These are phyloP conservation scores for Penicillium ochrochloron DNA, from an alignment of 495 filamentous ascomycete genomes.

Conservation along the genomic window DNA sequence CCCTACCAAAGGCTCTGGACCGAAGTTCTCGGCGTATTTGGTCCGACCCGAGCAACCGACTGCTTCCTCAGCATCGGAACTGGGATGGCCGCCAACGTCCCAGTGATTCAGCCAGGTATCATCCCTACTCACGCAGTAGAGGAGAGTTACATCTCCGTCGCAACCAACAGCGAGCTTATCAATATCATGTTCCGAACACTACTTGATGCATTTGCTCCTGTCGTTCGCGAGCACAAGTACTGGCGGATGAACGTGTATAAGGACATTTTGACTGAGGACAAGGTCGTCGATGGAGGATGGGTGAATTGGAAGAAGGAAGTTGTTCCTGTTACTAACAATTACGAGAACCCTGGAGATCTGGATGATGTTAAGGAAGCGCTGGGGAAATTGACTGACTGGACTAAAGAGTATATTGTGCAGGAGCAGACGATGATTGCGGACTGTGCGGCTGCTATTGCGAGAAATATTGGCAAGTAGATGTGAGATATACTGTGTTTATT, in stretches of 20 bases:
- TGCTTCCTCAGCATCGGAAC: conserved; percentile 27
- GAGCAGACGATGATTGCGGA: conserved; percentile 1
- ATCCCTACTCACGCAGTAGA: conserved; percentile 2
- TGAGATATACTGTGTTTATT: neutral
- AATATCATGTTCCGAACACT: conserved; percentile 20
- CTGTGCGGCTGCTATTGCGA: conserved; percentile 8
- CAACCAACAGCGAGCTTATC: conserved; percentile 13
- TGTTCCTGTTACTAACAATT: conserved; percentile 5
- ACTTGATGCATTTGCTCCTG: conserved; percentile 18
- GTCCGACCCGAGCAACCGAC: conserved; percentile 14
- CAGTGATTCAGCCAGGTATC: conserved; percentile 14
- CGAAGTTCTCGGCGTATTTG: conserved; percentile 18
- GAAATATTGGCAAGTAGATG: neutral
- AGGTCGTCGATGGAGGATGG: conserved; percentile 7
- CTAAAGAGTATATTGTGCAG: conserved; percentile 10
- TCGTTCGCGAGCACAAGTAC: conserved; percentile 10
- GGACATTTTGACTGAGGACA: conserved; percentile 9
- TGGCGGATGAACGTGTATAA: conserved; percentile 20
- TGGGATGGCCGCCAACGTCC: conserved; percentile 13
- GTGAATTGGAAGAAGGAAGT: neutral
- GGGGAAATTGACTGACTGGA: conserved; percentile 17
- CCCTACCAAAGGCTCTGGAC: conserved; percentile 18
- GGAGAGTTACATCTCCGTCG: conserved; percentile 10
- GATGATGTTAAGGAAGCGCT: conserved; percentile 11
- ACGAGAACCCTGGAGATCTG: conserved; percentile 13